These are phyloP conservation scores for Mycena leptocephala DNA, from an alignment of 768 basidiomycete genomes.

Conservation along the genomic window DNA sequence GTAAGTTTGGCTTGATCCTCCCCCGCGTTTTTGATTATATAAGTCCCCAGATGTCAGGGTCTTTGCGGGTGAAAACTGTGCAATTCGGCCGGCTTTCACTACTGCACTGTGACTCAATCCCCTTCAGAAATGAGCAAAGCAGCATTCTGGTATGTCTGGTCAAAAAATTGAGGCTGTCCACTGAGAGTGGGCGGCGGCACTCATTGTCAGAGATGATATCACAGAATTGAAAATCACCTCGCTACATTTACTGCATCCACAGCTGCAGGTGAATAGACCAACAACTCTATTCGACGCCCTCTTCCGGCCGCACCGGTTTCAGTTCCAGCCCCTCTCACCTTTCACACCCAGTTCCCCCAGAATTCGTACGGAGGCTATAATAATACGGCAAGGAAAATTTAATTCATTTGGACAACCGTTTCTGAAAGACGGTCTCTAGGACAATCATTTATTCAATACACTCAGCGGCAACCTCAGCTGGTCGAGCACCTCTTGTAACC, in stretches of 20 bases:
- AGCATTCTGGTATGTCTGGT: conserved; percentile 9
- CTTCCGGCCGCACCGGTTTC: not conserved
- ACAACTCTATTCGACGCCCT: not conserved
- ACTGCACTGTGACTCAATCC: no score
- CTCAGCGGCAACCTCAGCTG: not conserved
- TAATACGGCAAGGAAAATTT: not conserved
- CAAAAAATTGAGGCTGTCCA: no score
- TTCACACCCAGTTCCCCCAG: not conserved
- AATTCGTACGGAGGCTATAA: no score
- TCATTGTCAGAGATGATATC: no score
- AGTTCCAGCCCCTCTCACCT: not conserved
- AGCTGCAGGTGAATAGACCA: not conserved
- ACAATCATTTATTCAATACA: not conserved
- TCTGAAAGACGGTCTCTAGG: not conserved
- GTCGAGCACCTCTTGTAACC: not conserved
- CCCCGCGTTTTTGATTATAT: no score
- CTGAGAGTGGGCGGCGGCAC: no score
- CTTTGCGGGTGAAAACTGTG: no score
- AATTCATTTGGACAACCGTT: not conserved
- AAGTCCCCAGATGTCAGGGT: no score
- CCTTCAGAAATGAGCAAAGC: no score
- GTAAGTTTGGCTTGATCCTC: no score
- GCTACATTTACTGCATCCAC: not conserved
- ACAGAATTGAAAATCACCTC: conserved; percentile 9
- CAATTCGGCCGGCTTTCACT: no score